Conservation (phyloP, 768 basidiomycete species). For the Mrakia blollopis region DNA sequence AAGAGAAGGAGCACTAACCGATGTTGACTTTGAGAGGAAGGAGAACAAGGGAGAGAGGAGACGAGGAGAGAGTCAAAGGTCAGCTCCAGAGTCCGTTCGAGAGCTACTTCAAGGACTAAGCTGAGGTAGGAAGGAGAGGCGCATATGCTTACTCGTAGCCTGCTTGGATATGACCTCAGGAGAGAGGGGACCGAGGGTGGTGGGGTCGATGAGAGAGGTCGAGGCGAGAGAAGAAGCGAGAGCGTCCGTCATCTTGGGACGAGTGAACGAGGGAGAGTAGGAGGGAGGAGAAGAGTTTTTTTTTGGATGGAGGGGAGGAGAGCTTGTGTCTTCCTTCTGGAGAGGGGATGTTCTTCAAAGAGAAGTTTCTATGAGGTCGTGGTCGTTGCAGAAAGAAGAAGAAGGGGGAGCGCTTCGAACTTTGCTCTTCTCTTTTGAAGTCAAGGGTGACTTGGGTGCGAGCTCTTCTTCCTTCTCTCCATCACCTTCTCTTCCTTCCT, state of each 20-base stretch:
- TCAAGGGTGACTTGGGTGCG: neutral
- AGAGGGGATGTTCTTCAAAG: neutral
- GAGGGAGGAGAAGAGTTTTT: neutral
- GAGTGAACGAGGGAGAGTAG: neutral
- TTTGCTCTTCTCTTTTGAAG: too few relatives aligned
- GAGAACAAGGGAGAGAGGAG: constrained; percentile 8
- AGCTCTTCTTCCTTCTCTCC: neutral
- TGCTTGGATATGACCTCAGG: constrained; percentile 53
- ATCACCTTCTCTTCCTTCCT: neutral
- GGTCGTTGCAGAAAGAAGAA: neutral
- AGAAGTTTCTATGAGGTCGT: neutral
- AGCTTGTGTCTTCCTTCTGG: neutral
- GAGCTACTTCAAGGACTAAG: too few relatives aligned
- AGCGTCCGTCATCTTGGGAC: constrained; percentile 19
- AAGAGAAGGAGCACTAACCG: constrained; percentile 9
- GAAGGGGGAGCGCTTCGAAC: too few relatives aligned
- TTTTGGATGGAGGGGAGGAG: neutral
- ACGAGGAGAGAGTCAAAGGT: neutral
- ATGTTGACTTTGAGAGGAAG: constrained; percentile 28
- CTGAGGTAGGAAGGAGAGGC: neutral
- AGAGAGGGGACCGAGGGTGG: constrained; percentile 33
- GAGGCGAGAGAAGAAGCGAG: constrained; percentile 17
- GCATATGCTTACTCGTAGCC: constrained; percentile 59
- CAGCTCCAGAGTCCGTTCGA: neutral
- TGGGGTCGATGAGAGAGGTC: constrained; percentile 24